Evolutionary conservation across 2,329 filamentous ascomycete genomes (phyloP).

Genomic region (Volutella citrinella): DNA sequence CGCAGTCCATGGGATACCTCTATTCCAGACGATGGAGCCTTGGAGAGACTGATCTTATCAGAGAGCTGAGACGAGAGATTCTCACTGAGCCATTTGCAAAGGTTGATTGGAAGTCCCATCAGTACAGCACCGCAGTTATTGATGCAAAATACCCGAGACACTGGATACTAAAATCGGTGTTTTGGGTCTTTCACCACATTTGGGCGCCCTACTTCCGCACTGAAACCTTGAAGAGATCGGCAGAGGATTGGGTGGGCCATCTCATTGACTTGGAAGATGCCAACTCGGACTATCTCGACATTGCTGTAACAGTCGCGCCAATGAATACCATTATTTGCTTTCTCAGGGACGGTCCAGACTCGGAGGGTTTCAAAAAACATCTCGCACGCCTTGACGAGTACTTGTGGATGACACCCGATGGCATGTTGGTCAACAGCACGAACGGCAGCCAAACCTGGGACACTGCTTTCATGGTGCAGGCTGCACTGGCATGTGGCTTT

Average conservation of each 20-base stretch:
- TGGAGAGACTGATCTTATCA: slow-evolving; percentile 69
- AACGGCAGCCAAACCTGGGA: slow-evolving; percentile 98
- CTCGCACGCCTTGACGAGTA: slow-evolving; percentile 78
- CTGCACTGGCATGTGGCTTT: slow-evolving; percentile 72
- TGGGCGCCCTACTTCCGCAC: slow-evolving; percentile 76
- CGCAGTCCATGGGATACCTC: slow-evolving; percentile 72
- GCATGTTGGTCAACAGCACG: slow-evolving; percentile 91
- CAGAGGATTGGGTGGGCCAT: slow-evolving; percentile 77
- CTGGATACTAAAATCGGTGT: slow-evolving; percentile 72
- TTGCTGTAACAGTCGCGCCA: slow-evolving; percentile 84
- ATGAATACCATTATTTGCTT: slow-evolving; percentile 86
- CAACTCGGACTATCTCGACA: slow-evolving; percentile 80
- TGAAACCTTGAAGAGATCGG: slow-evolving; percentile 60
- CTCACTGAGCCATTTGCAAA: slow-evolving; percentile 74
- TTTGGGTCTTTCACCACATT: slow-evolving; percentile 73
- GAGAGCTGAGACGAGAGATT: slow-evolving; percentile 72
- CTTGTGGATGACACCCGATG: slow-evolving; percentile 86
- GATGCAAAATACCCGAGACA: slow-evolving; percentile 94
- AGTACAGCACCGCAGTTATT: slow-evolving; percentile 72
- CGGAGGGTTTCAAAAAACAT: slow-evolving; percentile 69
- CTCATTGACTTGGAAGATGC: slow-evolving; percentile 86
- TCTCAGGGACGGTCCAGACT: slow-evolving; percentile 74
- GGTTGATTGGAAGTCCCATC: slow-evolving; percentile 72
- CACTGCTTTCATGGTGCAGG: slow-evolving; percentile 82
- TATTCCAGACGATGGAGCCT: slow-evolving; percentile 48